Percentiles rank a stretch among this genome's conserved stretches.
Evolutionary conservation across 345 rosid species (phyloP).

Genomic region (Rhizophora mangle): DNA sequence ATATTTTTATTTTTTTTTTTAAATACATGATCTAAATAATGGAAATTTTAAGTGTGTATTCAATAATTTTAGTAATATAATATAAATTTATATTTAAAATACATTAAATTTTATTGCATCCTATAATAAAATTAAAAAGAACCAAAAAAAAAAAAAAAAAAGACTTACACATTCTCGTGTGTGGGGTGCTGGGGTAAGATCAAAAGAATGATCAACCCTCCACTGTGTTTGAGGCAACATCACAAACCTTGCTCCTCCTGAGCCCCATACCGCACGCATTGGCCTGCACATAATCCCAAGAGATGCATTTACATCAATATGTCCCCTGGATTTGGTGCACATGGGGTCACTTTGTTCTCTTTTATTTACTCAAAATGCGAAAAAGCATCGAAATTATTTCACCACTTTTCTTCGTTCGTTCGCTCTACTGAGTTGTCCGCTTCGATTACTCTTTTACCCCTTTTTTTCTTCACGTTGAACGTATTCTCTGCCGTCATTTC

Average conservation of each 20-base stretch:
- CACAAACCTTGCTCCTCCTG: background rate
- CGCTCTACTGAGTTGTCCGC: background rate
- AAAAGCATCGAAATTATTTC: background rate
- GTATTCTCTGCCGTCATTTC: too few species aligned
- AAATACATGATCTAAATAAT: too few species aligned
- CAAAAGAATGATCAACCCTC: conserved; percentile 1
- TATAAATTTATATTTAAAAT: too few species aligned
- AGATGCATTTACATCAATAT: conserved; percentile 11
- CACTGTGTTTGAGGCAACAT: background rate
- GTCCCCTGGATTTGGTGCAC: conserved; percentile 31
- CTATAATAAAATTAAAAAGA: too few species aligned
- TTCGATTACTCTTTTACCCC: background rate
- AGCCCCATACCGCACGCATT: conserved; percentile 1
- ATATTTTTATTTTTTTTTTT: too few species aligned
- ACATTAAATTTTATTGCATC: too few species aligned
- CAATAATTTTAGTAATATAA: too few species aligned
- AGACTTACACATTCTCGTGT: background rate
- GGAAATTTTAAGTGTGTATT: too few species aligned
- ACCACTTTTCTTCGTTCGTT: background rate
- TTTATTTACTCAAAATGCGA: background rate
- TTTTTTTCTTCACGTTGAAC: too few species aligned
- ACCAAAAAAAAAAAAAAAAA: too few species aligned
- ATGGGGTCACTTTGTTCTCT: conserved; percentile 18
- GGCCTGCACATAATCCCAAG: background rate
- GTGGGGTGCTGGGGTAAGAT: conserved; percentile 1